These are phyloP conservation scores for Dacryopinax spathularia DNA, from an alignment of 768 basidiomycete genomes.

Conservation along the genomic window DNA sequence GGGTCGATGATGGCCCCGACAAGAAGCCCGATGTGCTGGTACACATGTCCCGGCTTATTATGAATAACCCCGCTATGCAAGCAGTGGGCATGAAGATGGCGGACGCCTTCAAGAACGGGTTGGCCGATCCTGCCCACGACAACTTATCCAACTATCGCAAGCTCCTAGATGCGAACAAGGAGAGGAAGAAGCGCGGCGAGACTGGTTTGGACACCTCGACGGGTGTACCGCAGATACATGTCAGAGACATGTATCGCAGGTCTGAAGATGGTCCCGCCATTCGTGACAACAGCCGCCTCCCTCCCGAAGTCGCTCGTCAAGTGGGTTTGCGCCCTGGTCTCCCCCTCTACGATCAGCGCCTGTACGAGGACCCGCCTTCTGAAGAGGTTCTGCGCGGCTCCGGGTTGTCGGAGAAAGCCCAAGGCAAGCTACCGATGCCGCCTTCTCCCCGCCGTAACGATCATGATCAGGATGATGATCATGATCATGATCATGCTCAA, in stretches of 20 bases:
- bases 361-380: too few species aligned
- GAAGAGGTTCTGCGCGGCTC: too few species aligned
- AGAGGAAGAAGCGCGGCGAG: neutral
- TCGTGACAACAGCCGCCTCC: neutral
- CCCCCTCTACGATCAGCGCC: too few species aligned
- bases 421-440: neutral
- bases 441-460: neutral
- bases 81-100: neutral
- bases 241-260: neutral
- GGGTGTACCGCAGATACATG: neutral
- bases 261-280: neutral
- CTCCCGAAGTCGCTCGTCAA: too few species aligned
- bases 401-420: neutral
- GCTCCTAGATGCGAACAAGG: neutral
- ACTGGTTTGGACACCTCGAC: neutral
- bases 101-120: neutral
- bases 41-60: neutral
- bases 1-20: neutral
- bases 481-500: neutral
- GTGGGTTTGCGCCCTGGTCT: too few species aligned
- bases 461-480: neutral
- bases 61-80: neutral
- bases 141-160: neutral
- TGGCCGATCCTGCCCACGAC: neutral
- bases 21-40: neutral